A percentile compares a stretch with the other conserved stretches of the same genome.
phyloP scores from a whole-genome alignment of 2,329 filamentous ascomycete species.

The Cucurbitaria berberidis region DNA sequence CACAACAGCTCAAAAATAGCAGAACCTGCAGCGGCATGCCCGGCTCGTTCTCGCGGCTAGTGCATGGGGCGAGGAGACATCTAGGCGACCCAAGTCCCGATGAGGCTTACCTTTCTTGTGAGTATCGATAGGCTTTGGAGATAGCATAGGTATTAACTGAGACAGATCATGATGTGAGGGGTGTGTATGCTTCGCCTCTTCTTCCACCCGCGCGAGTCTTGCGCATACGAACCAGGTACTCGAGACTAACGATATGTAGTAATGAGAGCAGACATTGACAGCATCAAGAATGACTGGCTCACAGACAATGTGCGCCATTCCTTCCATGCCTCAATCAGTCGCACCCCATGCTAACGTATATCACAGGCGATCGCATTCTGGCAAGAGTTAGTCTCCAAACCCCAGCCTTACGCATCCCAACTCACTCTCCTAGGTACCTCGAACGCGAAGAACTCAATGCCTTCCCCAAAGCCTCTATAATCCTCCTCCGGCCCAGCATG shows the following conservation, averaged over 20 bases:
- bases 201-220: conserved; percentile 11
- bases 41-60: conserved; percentile 28
- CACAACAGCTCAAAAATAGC: not conserved
- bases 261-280: conserved; percentile 86
- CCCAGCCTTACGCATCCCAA: not conserved
- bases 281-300: conserved; percentile 90
- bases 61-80: conserved; percentile 35
- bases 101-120: conserved; percentile 73
- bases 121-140: conserved; percentile 48
- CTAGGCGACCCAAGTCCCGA: conserved; percentile 57
- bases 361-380: conserved; percentile 90
- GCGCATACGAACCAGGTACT: not conserved
- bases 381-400: conserved; percentile 73
- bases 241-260: conserved; percentile 60
- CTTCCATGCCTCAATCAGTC: not conserved
- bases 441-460: conserved; percentile 84
- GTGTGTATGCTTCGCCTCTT: conserved; percentile 54
- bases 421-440: conserved; percentile 65
- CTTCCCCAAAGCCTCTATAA: conserved; percentile 83
- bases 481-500: conserved; percentile 91
- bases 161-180: conserved; percentile 68
- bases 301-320: conserved; percentile 78
- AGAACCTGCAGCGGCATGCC: conserved; percentile 21
- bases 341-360: conserved; percentile 7
- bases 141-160: conserved; percentile 23